A percentile compares a stretch with the other conserved stretches of the same genome.
These are phyloP conservation scores for Aspergillus puulaauensis DNA, from an alignment of 2,329 filamentous ascomycete species.

Conservation along the genomic window DNA sequence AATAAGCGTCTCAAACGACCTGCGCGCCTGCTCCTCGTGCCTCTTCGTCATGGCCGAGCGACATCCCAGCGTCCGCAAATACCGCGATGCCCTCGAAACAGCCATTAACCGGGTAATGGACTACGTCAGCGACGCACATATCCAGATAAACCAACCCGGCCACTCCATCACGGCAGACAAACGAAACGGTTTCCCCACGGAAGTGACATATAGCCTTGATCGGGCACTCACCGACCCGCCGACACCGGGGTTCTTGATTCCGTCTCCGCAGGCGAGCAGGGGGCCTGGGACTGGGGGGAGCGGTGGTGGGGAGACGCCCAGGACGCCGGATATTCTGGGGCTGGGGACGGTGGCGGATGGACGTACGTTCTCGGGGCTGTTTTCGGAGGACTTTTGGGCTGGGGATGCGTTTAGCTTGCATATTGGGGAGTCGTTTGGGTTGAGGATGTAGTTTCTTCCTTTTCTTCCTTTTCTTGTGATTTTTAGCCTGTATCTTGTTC, in stretches of 20 bases:
- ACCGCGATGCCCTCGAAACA: conserved; percentile 20
- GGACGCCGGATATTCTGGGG: background rate
- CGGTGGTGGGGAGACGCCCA: background rate
- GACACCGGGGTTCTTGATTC: background rate
- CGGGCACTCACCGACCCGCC: background rate
- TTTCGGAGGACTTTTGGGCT: conserved; percentile 9
- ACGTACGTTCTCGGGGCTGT: background rate
- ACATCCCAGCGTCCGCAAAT: conserved; percentile 17
- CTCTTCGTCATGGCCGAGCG: conserved; percentile 24
- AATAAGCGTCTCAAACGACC: conserved; percentile 19
- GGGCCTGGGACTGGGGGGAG: background rate
- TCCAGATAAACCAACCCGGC: background rate
- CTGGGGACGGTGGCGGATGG: background rate
- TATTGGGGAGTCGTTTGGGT: conserved; percentile 5
- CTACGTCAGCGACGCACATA: conserved; percentile 1
- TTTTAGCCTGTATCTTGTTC: background rate
- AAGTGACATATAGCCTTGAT: background rate
- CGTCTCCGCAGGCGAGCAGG: conserved; percentile 3
- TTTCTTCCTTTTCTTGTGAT: background rate
- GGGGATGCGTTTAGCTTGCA: conserved; percentile 8
- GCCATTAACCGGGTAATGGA: conserved; percentile 22
- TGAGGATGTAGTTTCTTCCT: background rate
- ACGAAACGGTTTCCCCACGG: background rate
- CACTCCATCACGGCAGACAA: background rate
- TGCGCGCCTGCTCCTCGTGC: conserved; percentile 21